Evolutionary conservation across 495 filamentous ascomycete species (phyloP).

Genomic region (Terfezia boudieri): DNA sequence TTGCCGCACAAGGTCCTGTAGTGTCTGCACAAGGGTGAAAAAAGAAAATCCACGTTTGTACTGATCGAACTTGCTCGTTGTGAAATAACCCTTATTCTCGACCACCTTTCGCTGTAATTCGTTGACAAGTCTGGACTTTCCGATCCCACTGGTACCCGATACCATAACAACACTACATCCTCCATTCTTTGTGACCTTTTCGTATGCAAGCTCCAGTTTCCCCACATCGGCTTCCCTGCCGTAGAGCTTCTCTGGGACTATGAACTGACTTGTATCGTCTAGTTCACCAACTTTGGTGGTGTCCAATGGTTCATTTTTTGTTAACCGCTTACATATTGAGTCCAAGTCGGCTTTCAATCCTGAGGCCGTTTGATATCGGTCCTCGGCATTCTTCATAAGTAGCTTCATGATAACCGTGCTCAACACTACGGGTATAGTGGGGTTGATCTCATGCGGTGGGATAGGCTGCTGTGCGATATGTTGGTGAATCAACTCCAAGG

Average conservation of each 20-base stretch:
- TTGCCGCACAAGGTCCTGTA: conserved; percentile 18
- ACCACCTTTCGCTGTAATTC: conserved; percentile 18
- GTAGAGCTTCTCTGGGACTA: conserved; percentile 18
- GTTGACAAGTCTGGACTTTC: conserved; percentile 17
- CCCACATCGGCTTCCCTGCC: conserved; percentile 15
- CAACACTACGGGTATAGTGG: conserved; percentile 35
- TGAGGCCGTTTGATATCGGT: conserved; percentile 45
- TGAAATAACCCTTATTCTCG: conserved; percentile 19
- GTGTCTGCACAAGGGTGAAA: conserved; percentile 17
- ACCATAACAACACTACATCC: conserved; percentile 17
- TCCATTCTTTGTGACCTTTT: conserved; percentile 10
- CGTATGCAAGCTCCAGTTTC: conserved; percentile 11
- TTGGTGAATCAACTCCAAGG: conserved; percentile 17
- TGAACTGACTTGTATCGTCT: conserved; percentile 18
- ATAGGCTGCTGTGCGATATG: conserved; percentile 18
- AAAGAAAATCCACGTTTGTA: conserved; percentile 17
- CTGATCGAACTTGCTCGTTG: conserved; percentile 17
- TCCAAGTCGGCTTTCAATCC: conserved; percentile 46
- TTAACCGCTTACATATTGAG: conserved; percentile 35
- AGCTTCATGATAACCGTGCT: conserved; percentile 46
- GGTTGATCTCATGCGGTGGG: conserved; percentile 17
- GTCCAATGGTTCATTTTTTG: conserved; percentile 29
- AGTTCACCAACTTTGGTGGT: conserved; percentile 15
- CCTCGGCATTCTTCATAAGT: conserved; percentile 45
- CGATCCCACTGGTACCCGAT: conserved; percentile 14